Base-by-base conservation (phyloP, 306 rosid species). In the Quercus suber region DNA sequence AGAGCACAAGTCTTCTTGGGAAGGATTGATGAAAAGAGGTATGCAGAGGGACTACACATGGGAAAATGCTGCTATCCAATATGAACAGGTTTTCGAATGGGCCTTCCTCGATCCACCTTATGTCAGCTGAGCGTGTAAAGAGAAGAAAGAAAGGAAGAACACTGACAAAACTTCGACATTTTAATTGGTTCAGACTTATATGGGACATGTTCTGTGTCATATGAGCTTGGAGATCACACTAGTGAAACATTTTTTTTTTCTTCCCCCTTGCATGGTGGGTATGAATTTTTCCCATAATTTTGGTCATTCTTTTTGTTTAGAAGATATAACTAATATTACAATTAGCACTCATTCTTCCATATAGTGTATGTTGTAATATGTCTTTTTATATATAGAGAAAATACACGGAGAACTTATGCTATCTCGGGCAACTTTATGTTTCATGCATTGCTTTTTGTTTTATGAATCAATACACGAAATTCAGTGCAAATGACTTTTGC, bases 81-180 rank as follows among this genome's bases (percentile, higher is more conserved):
- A 93, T 28, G 97, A 93, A 82, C 91, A 91, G 82, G 78, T 91
- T 72, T 79, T 93, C 15, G 83, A 91, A 53, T 93, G 98, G 98
- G 89, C 88, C 2, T 87, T 85, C 69, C 63, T 76, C 0, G 93
- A 91, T 68, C 92, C 91, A 13, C 97, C 98, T 43, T 93, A 91
- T 51, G 61, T 79, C 69, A 31, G 82, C 82, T 90, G 84, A 89
- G 72, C 37, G 6, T 25, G 14, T 80, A 33, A 57, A 33, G 69
- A 41, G 28, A 20, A 12, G 13, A 64, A 52, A 71, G 41, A 81
- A 35, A 20, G 25, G 49, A 70, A 53, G 58, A 33, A 71, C 41
- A 21, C 49, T 33, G 35, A 23, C 67, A 4, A 45, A 14, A 28
- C 4, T 30, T 35, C 74, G 15, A 37, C 28, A 3, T 0, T 73